Conservation (phyloP, 305 asterid species). For the Caryopteris hybrid region DNA sequence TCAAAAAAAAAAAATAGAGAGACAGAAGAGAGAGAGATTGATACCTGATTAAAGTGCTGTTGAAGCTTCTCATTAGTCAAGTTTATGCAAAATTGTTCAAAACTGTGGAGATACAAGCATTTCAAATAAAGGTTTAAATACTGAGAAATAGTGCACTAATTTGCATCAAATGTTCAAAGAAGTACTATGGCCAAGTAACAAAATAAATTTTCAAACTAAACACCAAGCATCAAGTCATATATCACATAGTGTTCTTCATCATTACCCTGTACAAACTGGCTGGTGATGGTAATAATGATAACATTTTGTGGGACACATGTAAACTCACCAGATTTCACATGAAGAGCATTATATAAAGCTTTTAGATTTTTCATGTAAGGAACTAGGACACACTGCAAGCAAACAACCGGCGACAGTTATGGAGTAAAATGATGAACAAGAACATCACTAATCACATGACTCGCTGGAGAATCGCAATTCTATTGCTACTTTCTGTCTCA, state of each 20-base stretch:
- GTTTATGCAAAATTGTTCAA: conserved; percentile 61
- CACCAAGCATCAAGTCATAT: background rate
- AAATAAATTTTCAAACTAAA: background rate
- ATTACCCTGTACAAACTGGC: background rate
- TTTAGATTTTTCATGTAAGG: background rate
- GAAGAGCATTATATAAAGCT: background rate
- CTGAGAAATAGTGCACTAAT: conserved; percentile 4
- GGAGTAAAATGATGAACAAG: background rate
- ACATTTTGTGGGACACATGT: background rate
- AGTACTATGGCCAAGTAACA: conserved; percentile 13
- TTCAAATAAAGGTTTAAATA: conserved; percentile 7
- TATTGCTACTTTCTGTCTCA: background rate
- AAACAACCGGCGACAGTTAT: background rate
- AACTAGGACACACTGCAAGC: background rate
- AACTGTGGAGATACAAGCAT: conserved; percentile 33
- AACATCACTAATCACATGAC: background rate
- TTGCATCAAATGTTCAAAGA: conserved; percentile 11
- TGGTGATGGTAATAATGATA: background rate
- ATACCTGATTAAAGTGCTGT: conserved; percentile 92
- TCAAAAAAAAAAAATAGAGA: no score
- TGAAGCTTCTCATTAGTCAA: conserved; percentile 68
- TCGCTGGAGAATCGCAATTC: background rate
- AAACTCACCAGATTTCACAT: background rate
- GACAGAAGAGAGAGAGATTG: background rate
- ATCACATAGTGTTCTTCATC: background rate